Evolutionary conservation across 2,329 filamentous ascomycete species (phyloP).

Genomic region (Aspergillus awamori): DNA sequence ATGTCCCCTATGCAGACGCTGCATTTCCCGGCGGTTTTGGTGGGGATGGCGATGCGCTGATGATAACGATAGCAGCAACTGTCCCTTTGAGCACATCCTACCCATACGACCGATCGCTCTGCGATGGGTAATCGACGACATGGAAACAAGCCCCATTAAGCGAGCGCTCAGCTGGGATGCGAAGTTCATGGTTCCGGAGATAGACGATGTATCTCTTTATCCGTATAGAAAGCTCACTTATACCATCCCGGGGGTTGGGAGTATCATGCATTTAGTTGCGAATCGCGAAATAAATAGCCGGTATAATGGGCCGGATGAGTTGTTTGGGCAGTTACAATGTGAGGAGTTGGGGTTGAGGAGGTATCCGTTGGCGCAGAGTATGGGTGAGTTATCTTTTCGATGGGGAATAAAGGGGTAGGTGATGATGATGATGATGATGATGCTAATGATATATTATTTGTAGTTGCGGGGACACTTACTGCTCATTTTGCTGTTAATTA

Average conservation of each 20-base stretch:
- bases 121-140: slow-evolving; percentile 35
- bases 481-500: slow-evolving; percentile 55
- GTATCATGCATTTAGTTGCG: slow-evolving; percentile 60
- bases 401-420: neutral
- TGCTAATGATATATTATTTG: neutral
- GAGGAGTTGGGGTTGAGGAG: slow-evolving; percentile 53
- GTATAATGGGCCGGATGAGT: slow-evolving; percentile 60
- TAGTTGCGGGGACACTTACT: slow-evolving; percentile 44
- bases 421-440: too few relatives aligned
- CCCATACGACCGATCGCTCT: slow-evolving; percentile 32
- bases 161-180: slow-evolving; percentile 30
- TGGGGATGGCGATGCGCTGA: slow-evolving; percentile 60
- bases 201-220: slow-evolving; percentile 33
- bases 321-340: slow-evolving; percentile 58
- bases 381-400: slow-evolving; percentile 32
- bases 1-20: slow-evolving; percentile 65
- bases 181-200: slow-evolving; percentile 29
- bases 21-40: slow-evolving; percentile 65
- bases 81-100: slow-evolving; percentile 49
- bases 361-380: slow-evolving; percentile 35
- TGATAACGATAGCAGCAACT: too few relatives aligned
- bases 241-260: slow-evolving; percentile 41
- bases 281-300: slow-evolving; percentile 56
- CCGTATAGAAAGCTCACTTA: slow-evolving; percentile 42
- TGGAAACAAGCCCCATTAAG: slow-evolving; percentile 34